Percentiles rank a stretch among this genome's conserved stretches.
These are phyloP conservation scores for Aspergillus sp. DNA, from an alignment of 2,329 filamentous ascomycete species.

Conservation along the genomic window DNA sequence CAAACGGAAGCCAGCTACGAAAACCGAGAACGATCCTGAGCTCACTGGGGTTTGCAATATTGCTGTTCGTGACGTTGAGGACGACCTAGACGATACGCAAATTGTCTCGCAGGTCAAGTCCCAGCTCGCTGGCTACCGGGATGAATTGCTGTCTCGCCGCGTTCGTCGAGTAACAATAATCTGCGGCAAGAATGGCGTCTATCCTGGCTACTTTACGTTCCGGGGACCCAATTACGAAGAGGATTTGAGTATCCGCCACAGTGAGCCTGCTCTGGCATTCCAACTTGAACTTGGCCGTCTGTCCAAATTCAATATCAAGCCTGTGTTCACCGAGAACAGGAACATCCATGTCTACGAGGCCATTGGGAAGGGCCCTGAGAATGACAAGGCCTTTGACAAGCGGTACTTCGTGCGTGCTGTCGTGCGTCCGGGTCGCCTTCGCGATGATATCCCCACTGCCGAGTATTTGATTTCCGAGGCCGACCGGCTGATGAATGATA, in stretches of 20 bases:
- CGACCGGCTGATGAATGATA: constrained; percentile 93
- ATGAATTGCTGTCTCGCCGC: constrained; percentile 69
- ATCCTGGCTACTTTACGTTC: constrained; percentile 98
- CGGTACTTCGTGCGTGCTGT: constrained; percentile 97
- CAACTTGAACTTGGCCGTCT: constrained; percentile 92
- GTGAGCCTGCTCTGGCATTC: constrained; percentile 92
- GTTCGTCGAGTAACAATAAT: constrained; percentile 93
- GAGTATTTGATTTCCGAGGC: constrained; percentile 98
- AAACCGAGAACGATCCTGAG: constrained; percentile 59
- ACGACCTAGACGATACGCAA: constrained; percentile 69
- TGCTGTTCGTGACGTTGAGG: constrained; percentile 80
- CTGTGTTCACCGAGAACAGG: constrained; percentile 97
- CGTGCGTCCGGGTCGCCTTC: constrained; percentile 83
- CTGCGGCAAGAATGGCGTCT: constrained; percentile 87
- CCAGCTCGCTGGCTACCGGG: constrained; percentile 70
- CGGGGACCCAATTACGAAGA: constrained; percentile 81
- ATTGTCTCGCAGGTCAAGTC: constrained; percentile 64
- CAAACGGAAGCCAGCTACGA: constrained; percentile 54
- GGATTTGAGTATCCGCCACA: constrained; percentile 93
- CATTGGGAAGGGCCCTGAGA: constrained; percentile 85
- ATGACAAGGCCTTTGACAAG: constrained; percentile 62
- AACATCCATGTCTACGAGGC: constrained; percentile 99
- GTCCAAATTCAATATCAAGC: constrained; percentile 95
- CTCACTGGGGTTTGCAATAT: constrained; percentile 88
- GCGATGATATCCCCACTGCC: constrained; percentile 95